Evolutionary conservation across 352 stramenopile species (phyloP).

Genomic region (Globisporangium solare): DNA sequence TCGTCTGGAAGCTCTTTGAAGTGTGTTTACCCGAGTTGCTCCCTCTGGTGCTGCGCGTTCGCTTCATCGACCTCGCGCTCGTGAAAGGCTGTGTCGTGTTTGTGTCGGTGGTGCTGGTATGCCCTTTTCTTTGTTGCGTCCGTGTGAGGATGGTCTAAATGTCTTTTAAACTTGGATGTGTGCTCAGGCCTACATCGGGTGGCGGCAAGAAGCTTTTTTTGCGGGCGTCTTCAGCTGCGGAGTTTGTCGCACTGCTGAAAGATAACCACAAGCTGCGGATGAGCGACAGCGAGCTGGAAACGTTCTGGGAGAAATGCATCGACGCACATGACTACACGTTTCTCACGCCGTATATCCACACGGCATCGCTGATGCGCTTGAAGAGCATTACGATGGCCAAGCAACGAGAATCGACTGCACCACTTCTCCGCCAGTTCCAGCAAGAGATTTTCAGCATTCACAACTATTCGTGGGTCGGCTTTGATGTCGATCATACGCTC

Average conservation of each 20-base stretch:
- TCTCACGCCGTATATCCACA: constrained; percentile 27
- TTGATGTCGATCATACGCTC: constrained; percentile 52
- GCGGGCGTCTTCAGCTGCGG: constrained; percentile 13
- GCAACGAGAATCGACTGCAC: constrained; percentile 20
- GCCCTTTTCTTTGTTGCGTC: background rate
- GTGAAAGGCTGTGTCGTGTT: constrained; percentile 39
- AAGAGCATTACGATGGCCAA: constrained; percentile 31
- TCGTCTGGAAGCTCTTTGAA: constrained; percentile 36
- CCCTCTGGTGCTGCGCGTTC: constrained; percentile 35
- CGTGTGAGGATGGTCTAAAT: no score
- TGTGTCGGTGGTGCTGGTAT: constrained; percentile 36
- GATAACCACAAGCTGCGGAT: constrained; percentile 31
- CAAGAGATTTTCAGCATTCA: constrained; percentile 30
- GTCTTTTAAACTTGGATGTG: no score
- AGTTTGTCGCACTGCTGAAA: constrained; percentile 23
- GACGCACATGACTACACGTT: constrained; percentile 33
- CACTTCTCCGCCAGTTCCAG: constrained; percentile 25
- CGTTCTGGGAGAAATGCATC: constrained; percentile 37
- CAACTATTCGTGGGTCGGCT: constrained; percentile 51
- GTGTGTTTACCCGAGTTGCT: constrained; percentile 27
- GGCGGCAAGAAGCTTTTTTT: constrained; percentile 34
- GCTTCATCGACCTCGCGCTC: constrained; percentile 41
- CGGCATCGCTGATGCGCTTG: constrained; percentile 26
- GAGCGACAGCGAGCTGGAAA: constrained; percentile 33
- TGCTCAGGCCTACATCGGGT: constrained; percentile 27